phyloP scores from a whole-genome alignment of 2,329 filamentous ascomycete species.

The Xylariaceae sp. region DNA sequence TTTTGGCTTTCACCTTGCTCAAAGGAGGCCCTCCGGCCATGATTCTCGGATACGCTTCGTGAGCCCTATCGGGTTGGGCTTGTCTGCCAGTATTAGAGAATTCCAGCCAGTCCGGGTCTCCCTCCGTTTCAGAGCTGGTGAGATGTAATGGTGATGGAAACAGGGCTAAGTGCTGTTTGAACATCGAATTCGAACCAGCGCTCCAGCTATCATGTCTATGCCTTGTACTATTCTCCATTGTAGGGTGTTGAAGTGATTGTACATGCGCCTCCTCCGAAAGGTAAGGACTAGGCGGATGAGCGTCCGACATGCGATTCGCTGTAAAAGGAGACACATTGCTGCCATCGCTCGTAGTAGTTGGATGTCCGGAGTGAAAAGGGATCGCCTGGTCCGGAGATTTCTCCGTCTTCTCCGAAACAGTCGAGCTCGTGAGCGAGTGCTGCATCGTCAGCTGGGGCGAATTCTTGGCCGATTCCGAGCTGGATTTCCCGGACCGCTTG shows the following conservation, averaged over 20 bases:
- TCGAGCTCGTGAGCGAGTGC: background rate
- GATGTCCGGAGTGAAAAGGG: background rate
- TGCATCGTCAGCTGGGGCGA: slow-evolving; percentile 7
- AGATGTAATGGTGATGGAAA: slow-evolving; percentile 12
- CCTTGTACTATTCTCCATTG: slow-evolving; percentile 14
- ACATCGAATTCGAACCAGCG: background rate
- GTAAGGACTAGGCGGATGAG: slow-evolving; percentile 22
- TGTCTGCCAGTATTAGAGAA: background rate
- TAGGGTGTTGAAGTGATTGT: slow-evolving; percentile 21
- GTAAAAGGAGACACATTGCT: slow-evolving; percentile 10
- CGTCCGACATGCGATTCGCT: slow-evolving; percentile 4
- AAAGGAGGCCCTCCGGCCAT: background rate
- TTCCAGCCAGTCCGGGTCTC: background rate
- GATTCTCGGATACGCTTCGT: background rate
- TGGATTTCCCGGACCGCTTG: slow-evolving; percentile 31
- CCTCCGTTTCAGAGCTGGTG: slow-evolving; percentile 6
- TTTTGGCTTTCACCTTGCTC: slow-evolving; percentile 5
- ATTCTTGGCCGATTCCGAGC: slow-evolving; percentile 20
- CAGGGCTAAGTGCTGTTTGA: background rate
- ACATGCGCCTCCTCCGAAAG: slow-evolving; percentile 24
- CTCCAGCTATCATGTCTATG: slow-evolving; percentile 7
- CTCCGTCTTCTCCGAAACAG: background rate
- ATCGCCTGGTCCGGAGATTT: background rate
- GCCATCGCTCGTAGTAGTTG: slow-evolving; percentile 12
- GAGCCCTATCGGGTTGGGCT: background rate